A percentile compares a stretch with the other conserved stretches of the same genome.
phyloP scores from a whole-genome alignment of 2,329 filamentous ascomycete species.

The Hymenoscyphus scutula region DNA sequence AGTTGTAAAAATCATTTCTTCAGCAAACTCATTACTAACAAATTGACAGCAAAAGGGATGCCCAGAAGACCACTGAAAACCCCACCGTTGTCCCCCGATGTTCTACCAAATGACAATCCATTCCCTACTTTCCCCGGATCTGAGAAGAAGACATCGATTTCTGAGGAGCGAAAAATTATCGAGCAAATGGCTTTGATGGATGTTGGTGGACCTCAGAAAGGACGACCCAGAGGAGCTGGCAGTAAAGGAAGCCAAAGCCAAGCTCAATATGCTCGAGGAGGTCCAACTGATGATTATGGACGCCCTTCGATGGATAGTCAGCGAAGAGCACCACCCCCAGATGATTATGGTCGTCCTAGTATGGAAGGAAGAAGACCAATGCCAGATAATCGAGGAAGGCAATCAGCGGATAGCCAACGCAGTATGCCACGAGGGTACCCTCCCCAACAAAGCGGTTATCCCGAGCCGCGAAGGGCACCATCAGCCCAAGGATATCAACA shows the following conservation, averaged over 20 bases:
- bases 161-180: conserved; percentile 38
- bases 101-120: conserved; percentile 46
- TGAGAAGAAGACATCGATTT: conserved; percentile 42
- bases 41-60: conserved; percentile 22
- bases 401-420: conserved; percentile 29
- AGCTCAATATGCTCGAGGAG: conserved; percentile 15
- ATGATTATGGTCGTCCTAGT: conserved; percentile 22
- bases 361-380: conserved; percentile 21
- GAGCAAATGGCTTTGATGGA: conserved; percentile 35
- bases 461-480: conserved; percentile 28
- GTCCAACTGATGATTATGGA: conserved; percentile 29
- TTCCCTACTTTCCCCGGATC: conserved; percentile 45
- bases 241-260: conserved; percentile 28
- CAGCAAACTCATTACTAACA: conserved; percentile 17
- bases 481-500: conserved; percentile 18
- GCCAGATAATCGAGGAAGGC: conserved; percentile 27
- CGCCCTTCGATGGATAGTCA: conserved; percentile 24
- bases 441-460: conserved; percentile 26
- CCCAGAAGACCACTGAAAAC: conserved; percentile 32
- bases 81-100: conserved; percentile 40
- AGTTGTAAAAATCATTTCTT: conserved; percentile 27
- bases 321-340: conserved; percentile 14
- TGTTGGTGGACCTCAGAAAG: conserved; percentile 23
- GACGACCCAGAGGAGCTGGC: conserved; percentile 24
- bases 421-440: conserved; percentile 28